These are phyloP conservation scores for Dictyostelium intermedium DNA, from an alignment of 78 protist genomes.

Conservation along the genomic window DNA sequence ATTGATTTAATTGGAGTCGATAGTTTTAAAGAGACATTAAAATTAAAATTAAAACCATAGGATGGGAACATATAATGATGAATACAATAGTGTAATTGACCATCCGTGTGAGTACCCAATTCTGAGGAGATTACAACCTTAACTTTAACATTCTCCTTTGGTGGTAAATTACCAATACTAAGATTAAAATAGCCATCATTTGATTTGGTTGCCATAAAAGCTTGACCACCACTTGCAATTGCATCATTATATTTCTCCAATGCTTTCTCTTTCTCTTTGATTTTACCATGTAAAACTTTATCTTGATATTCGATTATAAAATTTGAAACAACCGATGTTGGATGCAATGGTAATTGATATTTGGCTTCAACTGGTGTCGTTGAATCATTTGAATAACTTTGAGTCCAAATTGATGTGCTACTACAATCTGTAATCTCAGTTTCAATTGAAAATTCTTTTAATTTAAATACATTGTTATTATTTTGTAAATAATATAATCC, in stretches of 20 bases:
- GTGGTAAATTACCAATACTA: slow-evolving; percentile 87
- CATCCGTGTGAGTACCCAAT: slow-evolving; percentile 26
- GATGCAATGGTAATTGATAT: slow-evolving; percentile 21
- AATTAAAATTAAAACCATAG: not conserved
- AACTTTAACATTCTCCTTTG: slow-evolving; percentile 16
- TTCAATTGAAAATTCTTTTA: not conserved
- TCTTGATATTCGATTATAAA: slow-evolving; percentile 11
- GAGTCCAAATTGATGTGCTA: not conserved
- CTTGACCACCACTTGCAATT: slow-evolving; percentile 57
- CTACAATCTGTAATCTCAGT: not conserved
- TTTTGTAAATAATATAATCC: not conserved
- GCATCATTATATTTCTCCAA: slow-evolving; percentile 1
- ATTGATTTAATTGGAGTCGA: not conserved
- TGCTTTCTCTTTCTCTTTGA: slow-evolving; percentile 43
- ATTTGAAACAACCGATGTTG: not conserved
- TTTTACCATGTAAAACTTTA: not conserved
- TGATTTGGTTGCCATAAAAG: slow-evolving; percentile 25
- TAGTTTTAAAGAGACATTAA: not conserved
- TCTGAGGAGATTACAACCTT: slow-evolving; percentile 77
- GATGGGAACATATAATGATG: slow-evolving; percentile 29
- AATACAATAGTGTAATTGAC: slow-evolving; percentile 5
- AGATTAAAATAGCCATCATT: not conserved
- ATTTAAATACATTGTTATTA: not conserved
- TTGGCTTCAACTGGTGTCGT: not conserved
- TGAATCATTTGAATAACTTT: not conserved